Conservation (phyloP, 495 filamentous ascomycete species). For the Astrothelium subdiscretum region DNA sequence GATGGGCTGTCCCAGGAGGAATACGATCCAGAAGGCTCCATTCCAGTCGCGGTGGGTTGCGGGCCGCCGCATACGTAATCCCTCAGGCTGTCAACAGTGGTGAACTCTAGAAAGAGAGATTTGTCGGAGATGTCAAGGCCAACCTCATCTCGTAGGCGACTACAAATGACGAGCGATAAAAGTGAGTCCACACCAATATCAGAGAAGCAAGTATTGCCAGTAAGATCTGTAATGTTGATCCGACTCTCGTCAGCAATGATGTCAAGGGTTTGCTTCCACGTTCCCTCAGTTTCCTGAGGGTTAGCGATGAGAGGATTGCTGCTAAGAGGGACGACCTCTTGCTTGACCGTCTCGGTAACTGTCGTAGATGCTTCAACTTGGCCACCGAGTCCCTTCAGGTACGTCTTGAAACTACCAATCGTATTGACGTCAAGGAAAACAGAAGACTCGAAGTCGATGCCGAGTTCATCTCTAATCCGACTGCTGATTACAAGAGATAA, state of each 20-base stretch:
- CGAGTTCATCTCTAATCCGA: slow-evolving; percentile 39
- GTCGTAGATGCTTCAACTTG: not conserved
- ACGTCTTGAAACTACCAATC: slow-evolving; percentile 23
- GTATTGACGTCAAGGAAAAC: slow-evolving; percentile 35
- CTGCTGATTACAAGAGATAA: slow-evolving; percentile 34
- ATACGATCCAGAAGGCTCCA: slow-evolving; percentile 11
- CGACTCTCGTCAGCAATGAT: slow-evolving; percentile 39
- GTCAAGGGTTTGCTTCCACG: slow-evolving; percentile 11
- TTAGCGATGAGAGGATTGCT: not conserved
- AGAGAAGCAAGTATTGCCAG: slow-evolving; percentile 25
- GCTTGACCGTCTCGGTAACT: not conserved
- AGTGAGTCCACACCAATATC: slow-evolving; percentile 43
- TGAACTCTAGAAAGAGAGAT: slow-evolving; percentile 45
- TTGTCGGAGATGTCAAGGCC: slow-evolving; percentile 43
- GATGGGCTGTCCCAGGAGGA: slow-evolving; percentile 5
- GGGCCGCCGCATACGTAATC: slow-evolving; percentile 10
- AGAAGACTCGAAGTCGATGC: slow-evolving; percentile 15
- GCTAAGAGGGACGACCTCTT: not conserved
- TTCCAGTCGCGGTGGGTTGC: not conserved
- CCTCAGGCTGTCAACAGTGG: slow-evolving; percentile 34
- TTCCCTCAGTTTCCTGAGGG: slow-evolving; percentile 1
- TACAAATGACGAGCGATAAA: slow-evolving; percentile 34
- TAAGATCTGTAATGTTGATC: slow-evolving; percentile 30
- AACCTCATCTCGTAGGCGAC: slow-evolving; percentile 45
- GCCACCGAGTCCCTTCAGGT: not conserved